phyloP scores from a whole-genome alignment of 768 basidiomycete species.

The Gymnopilus dilepis region DNA sequence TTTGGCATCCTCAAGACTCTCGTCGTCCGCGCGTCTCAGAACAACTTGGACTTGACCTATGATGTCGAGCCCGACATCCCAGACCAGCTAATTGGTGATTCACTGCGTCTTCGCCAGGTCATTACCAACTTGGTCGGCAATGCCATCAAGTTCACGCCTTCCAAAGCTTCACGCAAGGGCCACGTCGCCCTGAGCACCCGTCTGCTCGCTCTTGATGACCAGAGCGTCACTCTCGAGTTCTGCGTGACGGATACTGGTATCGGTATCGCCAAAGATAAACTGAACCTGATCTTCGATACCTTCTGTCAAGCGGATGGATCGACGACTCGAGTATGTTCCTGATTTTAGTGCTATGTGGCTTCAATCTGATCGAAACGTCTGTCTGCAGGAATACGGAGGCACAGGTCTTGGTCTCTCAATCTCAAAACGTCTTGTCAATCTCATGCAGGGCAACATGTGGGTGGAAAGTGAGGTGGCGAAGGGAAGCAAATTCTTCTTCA shows the following conservation, averaged over 20 bases:
- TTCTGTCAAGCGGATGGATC: constrained; percentile 99
- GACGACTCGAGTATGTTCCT: constrained; percentile 80
- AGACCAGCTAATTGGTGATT: constrained; percentile 96
- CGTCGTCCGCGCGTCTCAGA: constrained; percentile 96
- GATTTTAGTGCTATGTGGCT: neutral
- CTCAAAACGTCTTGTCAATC: constrained; percentile 93
- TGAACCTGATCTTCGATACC: constrained; percentile 98
- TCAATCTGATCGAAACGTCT: constrained; percentile 3
- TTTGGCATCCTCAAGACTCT: constrained; percentile 98
- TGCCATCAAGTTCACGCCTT: constrained; percentile 96
- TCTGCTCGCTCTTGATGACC: constrained; percentile 77
- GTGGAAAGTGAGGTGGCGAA: constrained; percentile 94
- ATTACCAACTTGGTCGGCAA: constrained; percentile 96
- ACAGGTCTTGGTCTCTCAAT: constrained; percentile 97
- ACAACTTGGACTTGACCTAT: constrained; percentile 94
- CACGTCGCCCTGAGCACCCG: constrained; percentile 90
- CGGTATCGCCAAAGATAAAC: constrained; percentile 97
- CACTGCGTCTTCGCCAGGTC: constrained; percentile 91
- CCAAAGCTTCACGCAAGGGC: constrained; percentile 78
- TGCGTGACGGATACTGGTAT: constrained; percentile 98
- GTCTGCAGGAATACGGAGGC: constrained; percentile 89
- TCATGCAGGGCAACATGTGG: constrained; percentile 99
- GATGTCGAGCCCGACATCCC: constrained; percentile 96
- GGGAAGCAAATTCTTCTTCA: constrained; percentile 97
- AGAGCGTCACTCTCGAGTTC: constrained; percentile 91